Evolutionary conservation across 805 yeast genomes (phyloP).

Genomic region (Metschnikowia borealis): DNA sequence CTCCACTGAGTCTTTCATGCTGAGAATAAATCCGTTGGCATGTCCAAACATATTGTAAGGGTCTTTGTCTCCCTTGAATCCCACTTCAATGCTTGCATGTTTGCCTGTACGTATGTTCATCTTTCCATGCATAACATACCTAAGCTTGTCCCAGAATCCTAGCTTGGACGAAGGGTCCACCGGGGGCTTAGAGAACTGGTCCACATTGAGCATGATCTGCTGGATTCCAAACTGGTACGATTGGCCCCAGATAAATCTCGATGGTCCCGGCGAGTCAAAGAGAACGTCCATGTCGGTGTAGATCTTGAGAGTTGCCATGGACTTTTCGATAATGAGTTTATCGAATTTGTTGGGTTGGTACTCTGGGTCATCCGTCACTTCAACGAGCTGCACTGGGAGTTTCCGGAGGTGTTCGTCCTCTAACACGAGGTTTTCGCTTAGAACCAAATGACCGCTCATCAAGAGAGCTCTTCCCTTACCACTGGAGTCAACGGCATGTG

Average conservation of each 20-base stretch:
- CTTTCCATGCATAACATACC: conserved; percentile 73
- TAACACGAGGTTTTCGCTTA: conserved; percentile 60
- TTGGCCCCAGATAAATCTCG: conserved; percentile 78
- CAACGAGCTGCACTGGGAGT: conserved; percentile 58
- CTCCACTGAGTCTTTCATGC: conserved; percentile 60
- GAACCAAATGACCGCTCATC: conserved; percentile 60
- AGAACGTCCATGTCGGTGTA: conserved; percentile 57
- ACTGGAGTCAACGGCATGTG: conserved; percentile 32
- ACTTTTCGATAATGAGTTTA: conserved; percentile 60
- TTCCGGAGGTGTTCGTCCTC: conserved; percentile 53
- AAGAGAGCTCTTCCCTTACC: conserved; percentile 22
- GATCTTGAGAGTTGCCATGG: conserved; percentile 71
- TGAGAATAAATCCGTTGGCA: conserved; percentile 73
- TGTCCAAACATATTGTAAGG: conserved; percentile 70
- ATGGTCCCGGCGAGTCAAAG: conserved; percentile 52
- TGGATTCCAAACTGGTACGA: conserved; percentile 82
- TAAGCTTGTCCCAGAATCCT: conserved; percentile 91
- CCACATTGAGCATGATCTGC: conserved; percentile 71
- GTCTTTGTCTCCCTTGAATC: conserved; percentile 69
- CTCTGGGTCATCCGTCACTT: conserved; percentile 35
- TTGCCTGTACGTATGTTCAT: conserved; percentile 49
- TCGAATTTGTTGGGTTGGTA: conserved; percentile 14
- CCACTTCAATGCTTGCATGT: conserved; percentile 49
- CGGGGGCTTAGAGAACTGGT: conserved; percentile 85
- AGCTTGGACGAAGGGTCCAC: conserved; percentile 78